Percentiles rank a stretch among this genome's conserved stretches.
These are phyloP conservation scores for Clarireedia paspali DNA, from an alignment of 2,329 filamentous ascomycete genomes.

Conservation along the genomic window DNA sequence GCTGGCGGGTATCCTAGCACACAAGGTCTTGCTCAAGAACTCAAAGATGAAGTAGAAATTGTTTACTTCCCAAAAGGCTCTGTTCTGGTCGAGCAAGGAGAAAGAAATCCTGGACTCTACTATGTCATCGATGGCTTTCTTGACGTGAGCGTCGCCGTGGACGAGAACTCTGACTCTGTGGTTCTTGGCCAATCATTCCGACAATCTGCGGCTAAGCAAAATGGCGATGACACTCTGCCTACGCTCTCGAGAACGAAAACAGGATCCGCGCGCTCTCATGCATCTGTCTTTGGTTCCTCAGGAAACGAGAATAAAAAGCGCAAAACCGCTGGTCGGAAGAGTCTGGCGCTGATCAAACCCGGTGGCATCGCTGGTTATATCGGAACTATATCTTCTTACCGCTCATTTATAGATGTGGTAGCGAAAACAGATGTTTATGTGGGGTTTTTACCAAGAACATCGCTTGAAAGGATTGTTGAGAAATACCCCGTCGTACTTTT, in stretches of 20 bases:
- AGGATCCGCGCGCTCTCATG: slow-evolving; percentile 30
- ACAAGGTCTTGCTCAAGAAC: slow-evolving; percentile 63
- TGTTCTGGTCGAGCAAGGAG: slow-evolving; percentile 90
- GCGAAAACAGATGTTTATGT: slow-evolving; percentile 99
- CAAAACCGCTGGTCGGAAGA: slow-evolving; percentile 51
- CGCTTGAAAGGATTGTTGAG: slow-evolving; percentile 87
- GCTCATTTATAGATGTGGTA: slow-evolving; percentile 93
- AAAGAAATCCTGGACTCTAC: slow-evolving; percentile 92
- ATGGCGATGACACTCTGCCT: slow-evolving; percentile 33
- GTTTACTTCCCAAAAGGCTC: slow-evolving; percentile 95
- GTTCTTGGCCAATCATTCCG: slow-evolving; percentile 24
- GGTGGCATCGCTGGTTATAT: slow-evolving; percentile 92
- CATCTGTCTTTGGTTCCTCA: slow-evolving; percentile 16
- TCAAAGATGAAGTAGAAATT: slow-evolving; percentile 90
- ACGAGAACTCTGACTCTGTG: slow-evolving; percentile 30
- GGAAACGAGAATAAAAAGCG: slow-evolving; percentile 32
- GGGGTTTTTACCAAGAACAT: slow-evolving; percentile 78
- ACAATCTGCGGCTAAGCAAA: slow-evolving; percentile 15
- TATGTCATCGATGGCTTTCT: slow-evolving; percentile 97
- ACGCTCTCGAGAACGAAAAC: slow-evolving; percentile 38
- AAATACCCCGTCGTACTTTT: slow-evolving; percentile 85
- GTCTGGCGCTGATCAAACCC: slow-evolving; percentile 85
- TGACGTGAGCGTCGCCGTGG: slow-evolving; percentile 78
- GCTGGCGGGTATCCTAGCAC: slow-evolving; percentile 53
- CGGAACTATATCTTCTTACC: slow-evolving; percentile 86